phyloP scores from a whole-genome alignment of 176 grass and related monocot genomes.

The Oryza glumipatula region DNA sequence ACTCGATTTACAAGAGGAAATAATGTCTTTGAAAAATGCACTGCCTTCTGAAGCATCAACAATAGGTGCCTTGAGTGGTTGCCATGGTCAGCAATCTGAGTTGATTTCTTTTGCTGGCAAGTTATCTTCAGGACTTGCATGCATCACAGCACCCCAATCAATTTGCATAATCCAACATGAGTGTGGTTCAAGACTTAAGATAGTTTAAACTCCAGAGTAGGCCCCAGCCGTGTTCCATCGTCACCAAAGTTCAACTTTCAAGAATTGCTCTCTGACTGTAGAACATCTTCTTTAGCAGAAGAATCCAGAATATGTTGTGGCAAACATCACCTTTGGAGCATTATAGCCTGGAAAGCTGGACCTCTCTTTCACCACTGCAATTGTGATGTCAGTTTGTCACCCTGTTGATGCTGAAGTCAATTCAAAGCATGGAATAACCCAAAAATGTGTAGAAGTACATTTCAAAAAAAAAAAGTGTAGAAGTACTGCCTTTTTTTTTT shows the following conservation, averaged over 20 bases:
- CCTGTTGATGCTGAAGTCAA: slow-evolving; percentile 43
- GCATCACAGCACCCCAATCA: not conserved
- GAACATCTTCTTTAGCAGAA: slow-evolving; percentile 55
- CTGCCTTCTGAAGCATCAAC: slow-evolving; percentile 40
- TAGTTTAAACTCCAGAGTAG: slow-evolving; percentile 68
- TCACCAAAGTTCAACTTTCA: slow-evolving; percentile 68
- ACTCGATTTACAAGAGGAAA: too few species aligned
- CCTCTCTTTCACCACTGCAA: slow-evolving; percentile 63
- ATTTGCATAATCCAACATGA: too few species aligned
- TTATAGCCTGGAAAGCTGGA: slow-evolving; percentile 51
- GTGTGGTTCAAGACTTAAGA: slow-evolving; percentile 52
- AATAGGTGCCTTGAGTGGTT: slow-evolving; percentile 35
- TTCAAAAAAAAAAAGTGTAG: slow-evolving; percentile 22
- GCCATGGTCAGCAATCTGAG: slow-evolving; percentile 22
- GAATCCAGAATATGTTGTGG: slow-evolving; percentile 57
- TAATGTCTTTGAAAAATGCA: slow-evolving; percentile 39
- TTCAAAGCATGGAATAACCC: slow-evolving; percentile 65
- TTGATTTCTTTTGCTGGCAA: slow-evolving; percentile 12
- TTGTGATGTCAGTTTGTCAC: slow-evolving; percentile 48
- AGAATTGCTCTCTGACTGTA: slow-evolving; percentile 48
- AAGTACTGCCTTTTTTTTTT: slow-evolving; percentile 61
- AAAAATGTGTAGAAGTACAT: slow-evolving; percentile 25
- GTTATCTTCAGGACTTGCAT: slow-evolving; percentile 23
- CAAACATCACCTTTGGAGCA: slow-evolving; percentile 64
- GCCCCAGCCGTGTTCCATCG: slow-evolving; percentile 64